Evolutionary conservation across 306 rosid genomes (phyloP), one percentile per base, ranked within the genome.

Genomic region (Citrullus amarus): DNA sequence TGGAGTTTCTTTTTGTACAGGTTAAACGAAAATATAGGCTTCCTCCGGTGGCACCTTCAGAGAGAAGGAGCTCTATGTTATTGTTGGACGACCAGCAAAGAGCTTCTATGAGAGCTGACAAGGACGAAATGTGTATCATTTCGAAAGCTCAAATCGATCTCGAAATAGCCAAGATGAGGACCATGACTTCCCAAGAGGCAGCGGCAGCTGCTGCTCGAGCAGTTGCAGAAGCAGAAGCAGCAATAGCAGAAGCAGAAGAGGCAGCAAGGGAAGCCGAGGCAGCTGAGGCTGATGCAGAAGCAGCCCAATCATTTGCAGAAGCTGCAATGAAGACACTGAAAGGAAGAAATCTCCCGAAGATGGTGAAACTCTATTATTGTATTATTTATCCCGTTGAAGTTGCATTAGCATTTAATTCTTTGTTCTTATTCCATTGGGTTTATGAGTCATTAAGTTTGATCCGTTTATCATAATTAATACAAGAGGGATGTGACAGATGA

Each of bases 251-350:
- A 84, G 99, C 97, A 1, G 97, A 95, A 84, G 97, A 91, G 83
- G 99, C 99, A 41, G 88, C 85, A 6, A 86, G 83, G 80, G 99
- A 95, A 76, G 97, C 99, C 36, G 97, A 91, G 83, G 91, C 86
- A 34, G 99, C 99, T 30, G 99, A 95, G 89, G 99, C 96, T 66
- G 97, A 92, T 60, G 99, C 97, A 0, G 97, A 88, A 80, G 93
- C 83, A 46, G 93, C 93, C 8, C 90, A 90, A 72, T 96, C 97
- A 67, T 88, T 87, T 88, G 97, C 90, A 50, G 93, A 91, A 3
- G 97, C 97, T 14, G 87, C 97, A 80, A 73, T 75, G 85, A 92
- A 88, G 86, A 86, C 92, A n/a, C 65, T 85, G 72, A 89, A 83
- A 81, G 93, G 81, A 78, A 83, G 89, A 83, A 90, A 77, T 79